Evolutionary conservation across 441 rosid genomes (phyloP).

Genomic region (Populus tomentosa): DNA sequence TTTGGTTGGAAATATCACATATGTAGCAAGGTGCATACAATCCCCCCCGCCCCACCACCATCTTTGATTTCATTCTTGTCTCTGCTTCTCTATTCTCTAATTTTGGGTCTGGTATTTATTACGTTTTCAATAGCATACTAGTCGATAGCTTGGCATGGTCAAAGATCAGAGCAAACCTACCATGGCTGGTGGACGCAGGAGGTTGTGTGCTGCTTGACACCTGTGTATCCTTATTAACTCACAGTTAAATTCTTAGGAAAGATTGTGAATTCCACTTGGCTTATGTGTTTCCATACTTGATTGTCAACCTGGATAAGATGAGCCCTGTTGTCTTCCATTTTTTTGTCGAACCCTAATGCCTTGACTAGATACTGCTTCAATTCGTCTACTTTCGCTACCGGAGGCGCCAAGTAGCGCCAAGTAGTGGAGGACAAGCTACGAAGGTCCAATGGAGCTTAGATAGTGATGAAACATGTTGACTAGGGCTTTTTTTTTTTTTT

Average conservation of each 20-base stretch:
- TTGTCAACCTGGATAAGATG: background rate
- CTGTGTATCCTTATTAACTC: too few relatives aligned
- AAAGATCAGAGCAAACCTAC: too few relatives aligned
- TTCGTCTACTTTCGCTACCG: constrained; percentile 38
- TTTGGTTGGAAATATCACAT: constrained; percentile 69
- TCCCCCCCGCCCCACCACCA: too few relatives aligned
- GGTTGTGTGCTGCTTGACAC: too few relatives aligned
- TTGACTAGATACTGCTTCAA: constrained; percentile 45
- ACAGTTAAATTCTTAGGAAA: background rate
- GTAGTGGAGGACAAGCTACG: constrained; percentile 12
- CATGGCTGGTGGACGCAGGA: too few relatives aligned
- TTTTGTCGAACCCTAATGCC: constrained; percentile 22
- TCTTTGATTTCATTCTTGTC: too few relatives aligned
- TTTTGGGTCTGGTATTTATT: too few relatives aligned
- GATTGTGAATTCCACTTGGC: background rate
- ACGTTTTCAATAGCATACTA: too few relatives aligned
- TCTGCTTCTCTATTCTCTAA: too few relatives aligned
- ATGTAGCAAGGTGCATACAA: constrained; percentile 63
- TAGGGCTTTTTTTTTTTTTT: background rate
- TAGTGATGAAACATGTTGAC: constrained; percentile 3
- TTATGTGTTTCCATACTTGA: background rate
- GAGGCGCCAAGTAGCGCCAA: constrained; percentile 12
- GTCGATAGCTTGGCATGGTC: too few relatives aligned
- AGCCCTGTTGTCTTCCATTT: constrained; percentile 3
- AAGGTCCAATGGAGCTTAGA: constrained; percentile 12